phyloP scores from a whole-genome alignment of 2,329 filamentous ascomycete genomes.

The Alternaria panax region DNA sequence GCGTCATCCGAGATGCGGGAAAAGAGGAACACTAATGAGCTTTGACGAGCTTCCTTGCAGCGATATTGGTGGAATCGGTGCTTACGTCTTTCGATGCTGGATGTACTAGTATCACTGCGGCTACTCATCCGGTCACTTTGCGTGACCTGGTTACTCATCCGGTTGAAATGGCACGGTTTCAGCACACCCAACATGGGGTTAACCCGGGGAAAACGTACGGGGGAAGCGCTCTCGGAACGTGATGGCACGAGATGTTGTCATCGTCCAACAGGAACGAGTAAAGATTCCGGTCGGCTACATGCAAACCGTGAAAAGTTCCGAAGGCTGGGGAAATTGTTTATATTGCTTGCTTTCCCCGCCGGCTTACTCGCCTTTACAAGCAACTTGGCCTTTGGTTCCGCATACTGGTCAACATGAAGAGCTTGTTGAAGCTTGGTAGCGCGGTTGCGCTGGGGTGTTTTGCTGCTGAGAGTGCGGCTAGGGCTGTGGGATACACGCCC shows the following conservation, averaged over 20 bases:
- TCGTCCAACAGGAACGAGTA: conserved; percentile 11
- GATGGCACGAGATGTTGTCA: conserved; percentile 25
- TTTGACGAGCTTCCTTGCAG: neutral
- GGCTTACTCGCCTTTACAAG: neutral
- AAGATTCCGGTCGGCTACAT: conserved; percentile 6
- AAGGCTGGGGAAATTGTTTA: neutral
- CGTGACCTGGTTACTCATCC: neutral
- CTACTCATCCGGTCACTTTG: conserved; percentile 1
- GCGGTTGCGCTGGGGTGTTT: conserved; percentile 48
- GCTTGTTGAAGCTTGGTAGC: conserved; percentile 23
- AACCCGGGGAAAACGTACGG: neutral
- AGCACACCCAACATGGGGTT: neutral
- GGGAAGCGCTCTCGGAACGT: conserved; percentile 13
- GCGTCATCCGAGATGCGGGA: conserved; percentile 13
- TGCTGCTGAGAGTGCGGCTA: conserved; percentile 55
- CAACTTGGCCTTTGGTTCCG: conserved; percentile 1
- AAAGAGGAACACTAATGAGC: conserved; percentile 7
- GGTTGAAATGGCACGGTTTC: neutral
- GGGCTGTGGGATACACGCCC: conserved; percentile 59
- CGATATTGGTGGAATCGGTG: conserved; percentile 13
- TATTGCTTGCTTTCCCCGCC: neutral
- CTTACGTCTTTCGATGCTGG: neutral
- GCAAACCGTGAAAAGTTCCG: neutral
- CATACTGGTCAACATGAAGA: conserved; percentile 27
- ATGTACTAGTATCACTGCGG: neutral